Percentiles rank a stretch among this genome's conserved stretches.
These are phyloP conservation scores for Paramecium pentaurelia DNA, from an alignment of 73 alveolate genomes.

Conservation along the genomic window DNA sequence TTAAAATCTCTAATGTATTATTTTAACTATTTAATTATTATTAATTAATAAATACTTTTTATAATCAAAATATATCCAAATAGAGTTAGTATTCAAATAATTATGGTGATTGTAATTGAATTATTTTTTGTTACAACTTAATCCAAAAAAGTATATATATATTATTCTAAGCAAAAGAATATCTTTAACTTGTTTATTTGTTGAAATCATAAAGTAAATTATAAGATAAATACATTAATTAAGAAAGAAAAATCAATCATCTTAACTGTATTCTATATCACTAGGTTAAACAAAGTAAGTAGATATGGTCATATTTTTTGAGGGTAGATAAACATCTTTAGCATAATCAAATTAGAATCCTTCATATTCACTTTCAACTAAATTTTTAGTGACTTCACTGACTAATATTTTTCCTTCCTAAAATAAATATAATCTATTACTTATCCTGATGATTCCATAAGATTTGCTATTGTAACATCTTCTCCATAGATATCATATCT, in stretches of 20 bases:
- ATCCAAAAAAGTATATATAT: too few species aligned
- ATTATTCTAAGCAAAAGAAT: neutral
- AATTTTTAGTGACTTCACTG: constrained; percentile 84
- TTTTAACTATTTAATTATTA: neutral
- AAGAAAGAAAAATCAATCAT: neutral
- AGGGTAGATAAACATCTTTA: constrained; percentile 37
- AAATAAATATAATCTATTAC: neutral
- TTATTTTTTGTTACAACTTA: neutral
- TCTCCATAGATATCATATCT: constrained; percentile 98
- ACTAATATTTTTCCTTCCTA: constrained; percentile 86
- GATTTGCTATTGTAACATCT: constrained; percentile 95
- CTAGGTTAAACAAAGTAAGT: constrained; percentile 46
- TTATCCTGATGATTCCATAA: constrained; percentile 92
- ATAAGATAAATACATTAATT: neutral
- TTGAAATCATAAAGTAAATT: neutral
- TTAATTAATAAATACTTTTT: too few species aligned
- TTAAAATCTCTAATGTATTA: too few species aligned
- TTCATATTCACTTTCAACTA: constrained; percentile 61
- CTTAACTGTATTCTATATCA: neutral
- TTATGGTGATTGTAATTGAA: neutral
- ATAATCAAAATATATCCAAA: neutral
- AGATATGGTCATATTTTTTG: constrained; percentile 18
- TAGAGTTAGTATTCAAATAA: too few species aligned
- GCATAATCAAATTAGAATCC: constrained; percentile 51
- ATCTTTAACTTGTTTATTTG: neutral